Percentiles rank a stretch among this genome's conserved stretches.
phyloP scores from a whole-genome alignment of 768 basidiomycete species.

The Podaxis sp. region DNA sequence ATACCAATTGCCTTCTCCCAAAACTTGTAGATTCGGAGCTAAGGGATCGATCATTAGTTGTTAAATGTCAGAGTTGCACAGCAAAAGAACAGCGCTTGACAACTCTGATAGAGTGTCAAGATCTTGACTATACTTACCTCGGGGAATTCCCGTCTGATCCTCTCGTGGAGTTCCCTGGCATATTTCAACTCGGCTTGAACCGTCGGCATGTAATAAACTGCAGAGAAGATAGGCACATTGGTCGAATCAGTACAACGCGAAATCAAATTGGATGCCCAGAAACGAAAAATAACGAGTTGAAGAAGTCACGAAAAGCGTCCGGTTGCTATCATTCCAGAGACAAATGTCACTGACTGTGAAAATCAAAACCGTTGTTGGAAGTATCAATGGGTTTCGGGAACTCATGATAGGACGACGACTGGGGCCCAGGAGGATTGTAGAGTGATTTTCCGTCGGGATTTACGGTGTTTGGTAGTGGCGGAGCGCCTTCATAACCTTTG shows the following conservation, averaged over 20 bases:
- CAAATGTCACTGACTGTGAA: slow-evolving; percentile 53
- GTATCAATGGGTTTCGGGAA: slow-evolving; percentile 55
- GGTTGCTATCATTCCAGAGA: not conserved
- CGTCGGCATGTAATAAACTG: slow-evolving; percentile 63
- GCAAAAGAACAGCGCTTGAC: not conserved
- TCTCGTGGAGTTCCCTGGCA: slow-evolving; percentile 56
- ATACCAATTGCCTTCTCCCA: slow-evolving; percentile 63
- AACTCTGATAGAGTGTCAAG: not conserved
- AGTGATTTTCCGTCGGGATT: slow-evolving; percentile 60
- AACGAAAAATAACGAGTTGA: not conserved
- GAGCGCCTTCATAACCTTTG: slow-evolving; percentile 34
- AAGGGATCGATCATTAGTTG: slow-evolving; percentile 6
- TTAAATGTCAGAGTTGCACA: not conserved
- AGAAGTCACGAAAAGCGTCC: not conserved
- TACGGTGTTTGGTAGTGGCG: slow-evolving; percentile 39
- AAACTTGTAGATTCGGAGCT: slow-evolving; percentile 62
- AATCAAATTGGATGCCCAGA: not conserved
- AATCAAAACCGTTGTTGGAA: slow-evolving; percentile 65
- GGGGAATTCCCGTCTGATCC: slow-evolving; percentile 63
- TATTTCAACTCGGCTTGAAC: slow-evolving; percentile 41
- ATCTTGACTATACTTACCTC: slow-evolving; percentile 39
- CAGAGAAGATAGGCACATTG: not conserved
- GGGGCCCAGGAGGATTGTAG: slow-evolving; percentile 42
- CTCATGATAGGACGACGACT: slow-evolving; percentile 49
- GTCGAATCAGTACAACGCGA: not conserved